Evolutionary conservation across 2,329 filamentous ascomycete genomes (phyloP), one percentile per base, ranked within the genome.

Genomic region (Fusarium phyllophilum): DNA sequence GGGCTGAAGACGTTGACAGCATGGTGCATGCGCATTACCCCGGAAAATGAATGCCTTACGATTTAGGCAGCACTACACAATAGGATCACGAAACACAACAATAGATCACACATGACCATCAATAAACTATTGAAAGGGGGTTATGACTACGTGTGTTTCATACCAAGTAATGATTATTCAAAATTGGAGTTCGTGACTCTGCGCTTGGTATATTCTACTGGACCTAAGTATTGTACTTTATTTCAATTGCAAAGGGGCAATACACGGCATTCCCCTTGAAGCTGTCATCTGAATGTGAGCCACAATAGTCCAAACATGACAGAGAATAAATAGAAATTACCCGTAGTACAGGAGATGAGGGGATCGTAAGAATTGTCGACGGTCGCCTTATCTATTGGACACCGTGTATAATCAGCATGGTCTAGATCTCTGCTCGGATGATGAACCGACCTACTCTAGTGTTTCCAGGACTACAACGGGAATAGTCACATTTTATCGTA

Each of bases 1-100:
- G 78, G 78, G 78, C 78, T 79, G 77, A 78, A 76, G 34, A 55
- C 51, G 51, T 60, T 60, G 45, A 52, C 56, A 58, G 51, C 51
- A 55, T 55, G 51, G 51, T 55, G 51, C 51, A 55, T 55, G 51
- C 33, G 18, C 51, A 39, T 39, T 29, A 54, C 51, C 51, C 51
- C 34, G 10, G 51, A 31, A 15, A 58, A 14, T 13, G 14, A 3
- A 6, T 34, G 56, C 56, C 56, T 58, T 51, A 51, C 2, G 9
- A 38, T 24, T n/a, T 34, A 58, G 56, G 56, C 56, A 31, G 42
- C 33, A n/a, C 10, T 18, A 11, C 8, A 31, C 34, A 55, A 29
- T 29, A 41, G 24, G 9, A 52, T 26, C 18, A 33, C 22, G 22
- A 26, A 17, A 22, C 24, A 41, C 24, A 39, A 54, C 51, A 55